Percentiles rank a stretch among this genome's conserved stretches.
These are phyloP conservation scores for Cenchrus americanus DNA, from an alignment of 176 grass and related monocot species.

Conservation along the genomic window DNA sequence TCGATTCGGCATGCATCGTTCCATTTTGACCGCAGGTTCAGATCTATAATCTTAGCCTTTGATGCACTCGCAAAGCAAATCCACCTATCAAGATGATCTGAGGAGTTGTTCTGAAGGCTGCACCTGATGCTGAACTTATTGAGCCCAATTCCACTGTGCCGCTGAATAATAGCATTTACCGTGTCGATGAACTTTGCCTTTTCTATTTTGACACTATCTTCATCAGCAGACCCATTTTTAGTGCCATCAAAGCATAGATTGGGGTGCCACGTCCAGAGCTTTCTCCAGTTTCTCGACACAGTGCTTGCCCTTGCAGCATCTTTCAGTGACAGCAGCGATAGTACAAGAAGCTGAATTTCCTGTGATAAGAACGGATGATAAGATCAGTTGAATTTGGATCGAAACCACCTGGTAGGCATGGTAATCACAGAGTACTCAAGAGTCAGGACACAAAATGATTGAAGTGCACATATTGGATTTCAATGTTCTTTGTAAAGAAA, in stretches of 20 bases:
- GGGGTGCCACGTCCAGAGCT: neutral
- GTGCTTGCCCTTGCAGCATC: constrained; percentile 28
- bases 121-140: constrained; percentile 34
- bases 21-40: constrained; percentile 5
- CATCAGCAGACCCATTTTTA: neutral
- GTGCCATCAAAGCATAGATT: constrained; percentile 35
- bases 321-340: constrained; percentile 20
- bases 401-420: neutral
- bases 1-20: neutral
- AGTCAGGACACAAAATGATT: neutral
- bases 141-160: constrained; percentile 16
- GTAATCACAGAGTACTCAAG: neutral
- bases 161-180: constrained; percentile 1
- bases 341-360: constrained; percentile 2
- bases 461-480: neutral
- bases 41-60: constrained; percentile 1
- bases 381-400: neutral
- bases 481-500: no score
- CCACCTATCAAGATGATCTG: constrained; percentile 25
- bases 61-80: constrained; percentile 22
- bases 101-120: neutral
- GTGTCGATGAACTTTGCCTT: constrained; percentile 29
- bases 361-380: neutral
- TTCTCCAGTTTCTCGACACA: constrained; percentile 22
- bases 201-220: constrained; percentile 31